Base-by-base conservation (phyloP, 2,329 filamentous ascomycete species). In the Sphaceloma murrayae region DNA sequence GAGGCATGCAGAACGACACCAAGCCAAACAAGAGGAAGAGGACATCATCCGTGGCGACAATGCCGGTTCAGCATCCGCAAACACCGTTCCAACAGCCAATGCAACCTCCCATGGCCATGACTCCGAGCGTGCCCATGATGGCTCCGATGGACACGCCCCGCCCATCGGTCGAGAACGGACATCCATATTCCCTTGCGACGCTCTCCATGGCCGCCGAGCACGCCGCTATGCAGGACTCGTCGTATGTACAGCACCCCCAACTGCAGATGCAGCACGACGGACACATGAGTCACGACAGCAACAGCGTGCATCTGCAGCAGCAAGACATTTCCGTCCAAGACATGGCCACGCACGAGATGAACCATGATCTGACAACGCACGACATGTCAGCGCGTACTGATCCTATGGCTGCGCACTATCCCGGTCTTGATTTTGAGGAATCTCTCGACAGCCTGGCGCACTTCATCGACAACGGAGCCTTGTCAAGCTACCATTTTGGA, bases 151-250 rank as follows among this genome's bases (percentile, higher is more conserved):
- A 45, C 18, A 34, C 22, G 7, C 42, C 42, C 5, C 18, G 42
- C 18, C 42, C 18, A 13, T 34, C 30, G 13, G 31, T 45, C 42
- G 42, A 45, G 22, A 29, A 34, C 21, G 32, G 42, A 17, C 42
- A 45, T 45, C 31, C 42, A 21, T 45, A 61, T 21, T 62, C 62
- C 11, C 57, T 66, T 27, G 58, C 61, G 13, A 61, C 62, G 1
- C 54, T 65, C 7, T 63, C 62, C 6, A 64, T 65, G 59, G 62
- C 62, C 31, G 62, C 63, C 8, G 62, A 66, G 46, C 63, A 64
- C 49, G 61, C 61, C 36, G 55, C 60, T n/a, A 52, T 62, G 29
- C 58, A 63, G 19, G 43, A 51, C 27, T 48, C 50, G 14, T 46
- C 46, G 11, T 45, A 45, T 34, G 31, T 36, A n/a, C 42, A 45